Base-by-base conservation (phyloP, 495 filamentous ascomycete genomes). In the Hyaloscypha hepaticicola region DNA sequence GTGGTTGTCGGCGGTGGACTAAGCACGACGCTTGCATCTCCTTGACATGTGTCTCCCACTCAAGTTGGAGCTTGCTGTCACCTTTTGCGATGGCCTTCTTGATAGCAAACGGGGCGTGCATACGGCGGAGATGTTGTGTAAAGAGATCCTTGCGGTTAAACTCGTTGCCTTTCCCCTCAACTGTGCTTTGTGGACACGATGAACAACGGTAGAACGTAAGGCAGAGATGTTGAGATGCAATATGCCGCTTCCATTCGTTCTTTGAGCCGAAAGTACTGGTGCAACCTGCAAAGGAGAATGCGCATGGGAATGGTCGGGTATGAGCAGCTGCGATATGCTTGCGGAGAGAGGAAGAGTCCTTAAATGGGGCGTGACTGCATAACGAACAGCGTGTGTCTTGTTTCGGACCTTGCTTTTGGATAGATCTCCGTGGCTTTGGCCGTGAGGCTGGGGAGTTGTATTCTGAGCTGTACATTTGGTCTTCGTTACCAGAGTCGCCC, bases 221-320 rank as follows among this genome's bases (percentile, higher is more conserved):
- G 63, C 89, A 90, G 62, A 99, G 79, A 73, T 99, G 95, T 69
- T 97, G 90, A 2, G 91, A 93, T 28, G 84, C 83, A 65, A 97
- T 88, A 75, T 99, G 95, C 0, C 95, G 87, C 74, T 97, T 96
- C 94, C 94, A 99, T 73, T 99, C 95, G 70, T 97, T 98, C 73
- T 98, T 98, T 38, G 90, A 93, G 11, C 87, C 87, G 71, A 99
- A 97, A 0, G 86, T 92, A 68, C 90, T 92, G 7, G 73, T 73
- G 73, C 95, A 99, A n/a, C 88, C 90, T 64, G 94, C 96, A 60
- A 85, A 87, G 14, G 85, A 82, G 73, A 97, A 95, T 45, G 88
- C 90, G 74, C 95, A 99, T 11, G 86, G 82, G 72, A 97, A 99
- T 0, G 88, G 87, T 8, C 91, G 84, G 1, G 82, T 85, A 60